Evolutionary conservation across 257 asterid genomes (phyloP), one percentile per base, ranked within the genome.

Genomic region (Fraxinus quadrangulata): DNA sequence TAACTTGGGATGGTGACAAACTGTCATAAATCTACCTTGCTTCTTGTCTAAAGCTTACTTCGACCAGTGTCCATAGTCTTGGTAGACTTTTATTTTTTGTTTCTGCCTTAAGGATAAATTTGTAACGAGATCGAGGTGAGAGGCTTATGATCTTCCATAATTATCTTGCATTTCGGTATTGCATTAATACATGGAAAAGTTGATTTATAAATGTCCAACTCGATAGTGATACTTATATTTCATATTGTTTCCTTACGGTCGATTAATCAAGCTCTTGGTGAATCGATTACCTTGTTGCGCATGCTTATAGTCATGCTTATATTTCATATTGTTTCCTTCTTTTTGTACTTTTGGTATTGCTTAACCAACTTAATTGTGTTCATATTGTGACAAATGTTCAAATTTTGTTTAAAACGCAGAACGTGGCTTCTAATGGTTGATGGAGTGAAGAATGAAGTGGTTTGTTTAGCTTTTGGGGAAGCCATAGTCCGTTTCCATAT

Each of bases 391-490:
- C 1, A 26, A 26, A 26, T 26, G 28, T 26, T 26, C 28, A 26
- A 26, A 26, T 26, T 26, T 26, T 26, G 28, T 26, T 26, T 26
- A 26, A 26, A 26, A 26, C 28, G 28, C 89, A 45, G 99, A 95
- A 81, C 97, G 94, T 63, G 97, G 96, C 66, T 88, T 95, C 79
- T 66, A 45, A 90, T 91, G 96, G 88, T 87, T 61, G 90, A 90
- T 77, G 99, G 99, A 76, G 97, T 95, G 36, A 95, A 87, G 86
- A 92, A 91, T 77, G 97, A 97, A 26, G 97, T 86, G 83, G 99
- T 95, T 83, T 98, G 99, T 81, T 89, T 95, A 88, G 94, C 99
- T 84, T 96, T 95, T 77, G 99, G 93, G 83, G 99, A 92, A 87
- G 98, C 99, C 73, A 95, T 92, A 87, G 87, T 95, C 70, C 97